Base-by-base conservation (phyloP, 73 alveolate species). In the Tetrahymena borealis region DNA sequence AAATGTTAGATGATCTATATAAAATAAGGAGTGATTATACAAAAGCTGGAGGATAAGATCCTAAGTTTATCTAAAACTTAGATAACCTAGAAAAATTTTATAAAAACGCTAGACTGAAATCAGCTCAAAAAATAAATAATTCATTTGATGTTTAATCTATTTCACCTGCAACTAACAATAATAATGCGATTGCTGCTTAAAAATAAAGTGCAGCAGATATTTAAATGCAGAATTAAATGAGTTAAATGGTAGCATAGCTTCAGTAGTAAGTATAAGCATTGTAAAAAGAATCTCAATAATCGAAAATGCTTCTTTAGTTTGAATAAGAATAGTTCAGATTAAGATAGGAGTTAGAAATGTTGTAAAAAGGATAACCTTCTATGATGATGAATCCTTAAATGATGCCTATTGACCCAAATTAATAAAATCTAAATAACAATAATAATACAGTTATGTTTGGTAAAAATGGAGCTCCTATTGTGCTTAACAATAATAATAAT, bases 41-140 rank as follows among this genome's bases (percentile, higher is more conserved):
- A 40, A 38, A 93, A 32, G 95, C 95, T 35, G 95, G 95, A 24
- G 95, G 95, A 5, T 33, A 93, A n/a, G 95, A 93, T 79, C 95
- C 95, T 32, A 39, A 35, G 15, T 79, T 93, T 90, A 12, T 79
- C 39, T 40, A 93, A 38, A 78, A 93, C 79, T 85, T 93, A 15
- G 39, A 93, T 32, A 93, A 93, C 78, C 39, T 93, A 42, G 95
- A 93, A 85, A 38, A 85, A 32, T 93, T 93, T 42, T 93, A 93
- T 90, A 78, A 78, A 90, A 90, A 78, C 33, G 90, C 93, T 39
- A 43, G 78, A 2, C 33, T 79, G 40, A 33, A 93, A 93, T 60
- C 85, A 18, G 85, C 85, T n/a, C n/a, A 60, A 24, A 60, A n/a
- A n/a, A 60, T 60, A 60, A 60, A 60, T 9, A 60, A n/a, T 60